Percentiles rank a stretch among this genome's conserved stretches.
Evolutionary conservation across 345 rosid species (phyloP).

Genomic region (Eucalyptus pauciflora): DNA sequence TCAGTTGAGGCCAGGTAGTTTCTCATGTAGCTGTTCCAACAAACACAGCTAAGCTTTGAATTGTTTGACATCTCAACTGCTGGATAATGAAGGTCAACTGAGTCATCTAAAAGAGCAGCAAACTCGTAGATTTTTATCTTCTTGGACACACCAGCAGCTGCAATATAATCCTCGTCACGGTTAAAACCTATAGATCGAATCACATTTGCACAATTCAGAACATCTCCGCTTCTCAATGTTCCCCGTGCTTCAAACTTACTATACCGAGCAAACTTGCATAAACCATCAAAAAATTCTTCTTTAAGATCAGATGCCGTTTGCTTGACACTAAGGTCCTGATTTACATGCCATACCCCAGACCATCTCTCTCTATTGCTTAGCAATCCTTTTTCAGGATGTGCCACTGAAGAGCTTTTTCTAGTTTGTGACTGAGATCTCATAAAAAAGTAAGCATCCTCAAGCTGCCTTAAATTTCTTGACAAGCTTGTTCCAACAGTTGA

Average conservation of each 20-base stretch:
- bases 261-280: slow-evolving; percentile 71
- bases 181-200: slow-evolving; percentile 76
- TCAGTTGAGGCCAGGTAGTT: slow-evolving; percentile 87
- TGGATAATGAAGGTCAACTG: slow-evolving; percentile 74
- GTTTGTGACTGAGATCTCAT: slow-evolving; percentile 44
- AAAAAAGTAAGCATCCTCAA: slow-evolving; percentile 75
- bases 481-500: slow-evolving; percentile 34
- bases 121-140: slow-evolving; percentile 78
- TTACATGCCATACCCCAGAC: slow-evolving; percentile 17
- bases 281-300: slow-evolving; percentile 62
- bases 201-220: slow-evolving; percentile 63
- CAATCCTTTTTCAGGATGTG: slow-evolving; percentile 26
- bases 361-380: slow-evolving; percentile 17
- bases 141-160: slow-evolving; percentile 90
- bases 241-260: slow-evolving; percentile 74
- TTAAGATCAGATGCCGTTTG: slow-evolving; percentile 30
- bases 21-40: slow-evolving; percentile 89
- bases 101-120: slow-evolving; percentile 53
- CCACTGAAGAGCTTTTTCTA: slow-evolving; percentile 13
- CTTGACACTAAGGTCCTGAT: slow-evolving; percentile 11
- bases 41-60: slow-evolving; percentile 73
- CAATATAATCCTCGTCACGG: slow-evolving; percentile 68
- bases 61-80: slow-evolving; percentile 71
- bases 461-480: slow-evolving; percentile 46
- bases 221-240: slow-evolving; percentile 57